Evolutionary conservation across 1,284 basidiomycete species (phyloP), one percentile per base, ranked within the genome.

Genomic region (Cystobasidiaceae sp.): DNA sequence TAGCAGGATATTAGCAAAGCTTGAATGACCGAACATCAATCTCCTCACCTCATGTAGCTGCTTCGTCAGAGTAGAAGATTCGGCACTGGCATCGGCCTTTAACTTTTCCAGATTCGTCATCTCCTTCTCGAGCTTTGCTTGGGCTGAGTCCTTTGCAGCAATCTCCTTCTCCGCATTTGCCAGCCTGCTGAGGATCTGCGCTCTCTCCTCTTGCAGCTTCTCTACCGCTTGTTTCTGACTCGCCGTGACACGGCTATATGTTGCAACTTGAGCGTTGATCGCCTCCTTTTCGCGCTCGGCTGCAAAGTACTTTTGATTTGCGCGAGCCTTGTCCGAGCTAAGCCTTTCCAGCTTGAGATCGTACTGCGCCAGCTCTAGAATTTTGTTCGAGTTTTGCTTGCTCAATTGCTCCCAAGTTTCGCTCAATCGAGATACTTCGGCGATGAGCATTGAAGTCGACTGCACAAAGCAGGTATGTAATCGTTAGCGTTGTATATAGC

Each of bases 231-330:
- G 87, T 32, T 82, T 81, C 74, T 93, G 90, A 71, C 89, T 89
- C 74, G 93, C 90, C n/a, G 85, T 76, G 52, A 82, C 83, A 41
- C 84, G 80, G 34, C 80, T 77, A 23, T 87, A 78, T 34, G 82
- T 84, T 75, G 89, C 88, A 66, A 85, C 82, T 75, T 96, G 90
- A 1, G 80, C 81, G 37, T 91, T 88, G 4, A 87, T 78, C 2
- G 87, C 85, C 68, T 97, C 93, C 76, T 90, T 93, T 64, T 88
- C 85, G 33, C 90, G 85, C 87, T 94, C 91, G 4, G 88, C 86
- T 27, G 89, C 84, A 75, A 87, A 97, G 77, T 86, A 97, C 78
- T 93, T 96, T 80, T 93, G 96, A 73, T 97, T 93, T 21, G 89
- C 86, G 78, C 94, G 97, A 13, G 90, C 89, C 86, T 85, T 88